Evolutionary conservation across 2,329 filamentous ascomycete species (phyloP).

Genomic region (Botryotinia narcissicola): DNA sequence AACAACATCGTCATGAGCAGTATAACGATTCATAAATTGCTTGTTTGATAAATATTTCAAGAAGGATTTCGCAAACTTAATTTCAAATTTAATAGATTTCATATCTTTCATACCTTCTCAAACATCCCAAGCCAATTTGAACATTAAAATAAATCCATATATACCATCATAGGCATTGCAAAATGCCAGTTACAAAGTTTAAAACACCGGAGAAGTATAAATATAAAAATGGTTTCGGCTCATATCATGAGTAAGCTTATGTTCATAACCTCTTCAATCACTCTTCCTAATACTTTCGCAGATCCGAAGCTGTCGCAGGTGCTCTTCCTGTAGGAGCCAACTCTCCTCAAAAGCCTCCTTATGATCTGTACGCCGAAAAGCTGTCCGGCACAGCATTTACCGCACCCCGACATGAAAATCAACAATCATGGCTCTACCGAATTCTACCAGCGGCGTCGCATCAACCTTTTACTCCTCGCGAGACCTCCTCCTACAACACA

Average conservation of each 20-base stretch:
- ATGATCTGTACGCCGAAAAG: conserved; percentile 68
- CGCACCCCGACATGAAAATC: conserved; percentile 54
- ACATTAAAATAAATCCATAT: not conserved
- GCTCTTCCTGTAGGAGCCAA: conserved; percentile 65
- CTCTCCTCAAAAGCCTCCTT: conserved; percentile 66
- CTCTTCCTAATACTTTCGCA: conserved; percentile 36
- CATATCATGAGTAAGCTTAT: conserved; percentile 60
- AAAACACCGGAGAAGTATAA: conserved; percentile 61
- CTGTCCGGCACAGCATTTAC: conserved; percentile 58
- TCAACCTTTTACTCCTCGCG: conserved; percentile 46
- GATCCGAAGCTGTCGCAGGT: conserved; percentile 63
- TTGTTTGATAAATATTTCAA: not conserved
- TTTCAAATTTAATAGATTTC: not conserved
- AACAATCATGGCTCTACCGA: conserved; percentile 57
- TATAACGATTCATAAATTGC: not conserved
- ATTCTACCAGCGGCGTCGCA: conserved; percentile 55
- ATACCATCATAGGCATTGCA: not conserved
- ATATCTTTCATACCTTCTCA: not conserved
- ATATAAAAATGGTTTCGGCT: conserved; percentile 67
- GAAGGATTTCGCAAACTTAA: not conserved
- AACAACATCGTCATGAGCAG: not conserved
- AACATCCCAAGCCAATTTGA: too few species aligned
- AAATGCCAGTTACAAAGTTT: conserved; percentile 65
- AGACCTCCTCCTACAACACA: conserved; percentile 46
- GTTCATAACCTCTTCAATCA: not conserved